phyloP scores from a whole-genome alignment of 1,284 basidiomycete species.

The Hortiboletus rubellus region DNA sequence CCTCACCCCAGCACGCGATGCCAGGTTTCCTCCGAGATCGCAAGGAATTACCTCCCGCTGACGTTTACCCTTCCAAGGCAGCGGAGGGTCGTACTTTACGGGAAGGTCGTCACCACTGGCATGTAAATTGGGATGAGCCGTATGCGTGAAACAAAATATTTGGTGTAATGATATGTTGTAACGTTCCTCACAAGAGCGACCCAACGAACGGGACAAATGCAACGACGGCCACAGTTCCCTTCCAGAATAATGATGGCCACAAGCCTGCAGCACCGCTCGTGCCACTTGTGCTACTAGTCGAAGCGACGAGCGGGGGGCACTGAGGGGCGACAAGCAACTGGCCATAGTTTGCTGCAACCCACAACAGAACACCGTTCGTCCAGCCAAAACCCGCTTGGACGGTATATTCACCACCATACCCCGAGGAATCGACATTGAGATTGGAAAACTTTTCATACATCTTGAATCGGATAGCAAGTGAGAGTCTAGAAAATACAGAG shows the following conservation, averaged over 20 bases:
- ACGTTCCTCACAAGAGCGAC: neutral
- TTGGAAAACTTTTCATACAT: conserved; percentile 91
- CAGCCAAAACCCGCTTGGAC: conserved; percentile 86
- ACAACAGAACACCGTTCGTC: conserved; percentile 85
- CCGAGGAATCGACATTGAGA: conserved; percentile 79
- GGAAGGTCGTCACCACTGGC: no score
- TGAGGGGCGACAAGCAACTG: conserved; percentile 58
- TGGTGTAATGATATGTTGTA: no score
- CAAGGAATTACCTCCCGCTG: no score
- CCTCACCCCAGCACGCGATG: no score
- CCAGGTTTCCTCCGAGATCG: no score
- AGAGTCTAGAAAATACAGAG: neutral
- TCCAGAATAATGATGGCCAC: neutral
- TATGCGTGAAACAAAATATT: no score
- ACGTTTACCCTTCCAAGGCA: no score
- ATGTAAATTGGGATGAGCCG: no score
- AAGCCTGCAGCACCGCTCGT: conserved; percentile 6
- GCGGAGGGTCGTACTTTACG: no score
- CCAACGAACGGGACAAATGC: conserved; percentile 4
- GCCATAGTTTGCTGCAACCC: conserved; percentile 74
- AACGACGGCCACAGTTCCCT: neutral
- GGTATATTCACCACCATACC: conserved; percentile 83
- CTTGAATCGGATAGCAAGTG: conserved; percentile 37
- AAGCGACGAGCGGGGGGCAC: conserved; percentile 57
- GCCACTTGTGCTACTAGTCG: conserved; percentile 1